Evolutionary conservation across 768 basidiomycete genomes (phyloP).

Genomic region (Leccinum subtestaceum): DNA sequence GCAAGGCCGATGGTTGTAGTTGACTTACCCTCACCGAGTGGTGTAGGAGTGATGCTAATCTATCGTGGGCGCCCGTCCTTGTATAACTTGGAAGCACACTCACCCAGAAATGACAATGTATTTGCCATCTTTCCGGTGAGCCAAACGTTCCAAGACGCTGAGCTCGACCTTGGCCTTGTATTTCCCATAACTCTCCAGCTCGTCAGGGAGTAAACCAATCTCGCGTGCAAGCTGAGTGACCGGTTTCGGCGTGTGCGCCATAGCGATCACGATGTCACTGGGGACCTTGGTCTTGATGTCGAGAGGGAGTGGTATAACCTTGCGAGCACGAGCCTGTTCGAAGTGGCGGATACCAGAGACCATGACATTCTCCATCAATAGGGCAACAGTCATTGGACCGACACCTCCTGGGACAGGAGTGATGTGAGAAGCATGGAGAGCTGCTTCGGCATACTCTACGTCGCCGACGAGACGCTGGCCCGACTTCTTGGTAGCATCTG

Average conservation of each 20-base stretch:
- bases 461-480: constrained; percentile 96
- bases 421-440: constrained; percentile 78
- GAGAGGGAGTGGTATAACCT: constrained; percentile 76
- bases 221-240: constrained; percentile 81
- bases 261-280: constrained; percentile 94
- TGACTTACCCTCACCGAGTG: constrained; percentile 96
- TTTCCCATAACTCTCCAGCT: constrained; percentile 91
- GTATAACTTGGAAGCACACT: constrained; percentile 13
- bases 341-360: constrained; percentile 80
- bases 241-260: constrained; percentile 91
- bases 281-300: constrained; percentile 85
- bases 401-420: constrained; percentile 99
- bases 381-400: constrained; percentile 99
- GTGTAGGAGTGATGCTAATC: constrained; percentile 88
- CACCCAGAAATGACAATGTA: constrained; percentile 95
- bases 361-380: constrained; percentile 95
- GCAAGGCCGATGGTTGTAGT: constrained; percentile 97
- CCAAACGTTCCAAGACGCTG: constrained; percentile 77
- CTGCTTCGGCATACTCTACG: constrained; percentile 82
- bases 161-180: constrained; percentile 98
- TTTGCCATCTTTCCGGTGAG: constrained; percentile 87
- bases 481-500: constrained; percentile 88
- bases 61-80: neutral
- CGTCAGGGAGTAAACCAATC: constrained; percentile 81
- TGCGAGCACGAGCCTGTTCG: constrained; percentile 61